These are phyloP conservation scores for Taxillus chinensis DNA, from an alignment of 164 flowering plant genomes.

Conservation along the genomic window DNA sequence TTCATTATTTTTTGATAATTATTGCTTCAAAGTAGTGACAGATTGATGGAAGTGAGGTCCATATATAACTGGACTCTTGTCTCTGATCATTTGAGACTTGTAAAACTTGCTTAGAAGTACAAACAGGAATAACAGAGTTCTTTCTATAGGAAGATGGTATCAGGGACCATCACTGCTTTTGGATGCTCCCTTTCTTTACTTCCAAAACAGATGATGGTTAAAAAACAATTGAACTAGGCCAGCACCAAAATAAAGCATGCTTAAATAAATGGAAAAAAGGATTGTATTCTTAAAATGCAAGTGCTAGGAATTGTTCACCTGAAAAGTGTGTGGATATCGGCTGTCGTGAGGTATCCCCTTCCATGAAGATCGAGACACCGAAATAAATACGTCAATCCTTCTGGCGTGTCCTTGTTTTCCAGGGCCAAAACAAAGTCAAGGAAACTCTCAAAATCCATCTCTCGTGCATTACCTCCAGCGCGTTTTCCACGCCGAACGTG, in stretches of 20 bases:
- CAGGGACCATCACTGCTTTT: slow-evolving; percentile 45
- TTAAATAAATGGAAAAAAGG: background rate
- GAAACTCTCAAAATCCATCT: slow-evolving; percentile 97
- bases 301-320: slow-evolving; percentile 32
- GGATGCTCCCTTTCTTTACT: slow-evolving; percentile 58
- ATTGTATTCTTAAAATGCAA: background rate
- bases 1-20: too few relatives aligned
- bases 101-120: slow-evolving; percentile 41
- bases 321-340: slow-evolving; percentile 94
- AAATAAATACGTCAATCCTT: slow-evolving; percentile 87
- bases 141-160: slow-evolving; percentile 67
- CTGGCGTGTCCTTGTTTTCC: slow-evolving; percentile 92
- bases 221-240: background rate
- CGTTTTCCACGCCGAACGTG: slow-evolving; percentile 86
- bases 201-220: slow-evolving; percentile 21
- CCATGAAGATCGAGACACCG: slow-evolving; percentile 94
- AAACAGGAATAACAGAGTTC: slow-evolving; percentile 50
- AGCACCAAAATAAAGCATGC: background rate
- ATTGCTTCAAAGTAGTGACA: too few relatives aligned
- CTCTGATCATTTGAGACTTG: slow-evolving; percentile 53
- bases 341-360: slow-evolving; percentile 79
- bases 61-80: slow-evolving; percentile 14
- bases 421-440: slow-evolving; percentile 90
- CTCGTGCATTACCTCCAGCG: slow-evolving; percentile 70
- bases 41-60: background rate